Evolutionary conservation across 148 eudicot species (phyloP), one percentile per base, ranked within the genome.

Genomic region (Camellia granthamiana): DNA sequence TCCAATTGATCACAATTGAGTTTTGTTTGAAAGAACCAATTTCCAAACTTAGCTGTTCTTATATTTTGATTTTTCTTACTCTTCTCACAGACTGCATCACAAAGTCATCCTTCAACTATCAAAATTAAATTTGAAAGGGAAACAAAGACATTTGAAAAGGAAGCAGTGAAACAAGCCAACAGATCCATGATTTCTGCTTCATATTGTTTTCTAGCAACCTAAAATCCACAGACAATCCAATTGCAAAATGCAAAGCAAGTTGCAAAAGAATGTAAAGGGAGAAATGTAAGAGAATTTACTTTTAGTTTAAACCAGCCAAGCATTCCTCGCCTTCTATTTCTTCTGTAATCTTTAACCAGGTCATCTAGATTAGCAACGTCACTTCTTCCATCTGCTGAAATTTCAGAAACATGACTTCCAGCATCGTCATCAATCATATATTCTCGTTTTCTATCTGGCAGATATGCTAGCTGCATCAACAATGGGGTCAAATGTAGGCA

Each of bases 301-400:
- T 84, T 86, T 18, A 86, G 63, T 75, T 84, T 86, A 77, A 86
- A 86, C 88, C 88, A 86, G 52, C 82, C 84, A 70, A 86, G 86
- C 86, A 86, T 86, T 64, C 88, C 88, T 56, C 81, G 77, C 84
- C 78, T 79, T 18, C 84, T 78, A 81, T 81, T 86, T 62, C 63
- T 84, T 81, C 69, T 86, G 86, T 83, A 86, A 71, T 84, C 88
- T 60, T 69, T 81, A 54, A 86, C 84, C 62, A 83, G 52, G 59
- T 86, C 88, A 76, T 86, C 88, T 66, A 86, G 79, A 76, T 81
- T 79, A 5, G 73, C 41, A 16, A 2, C 54, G 62, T 76, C 84
- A 70, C 77, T 65, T 69, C 72, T 83, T 60, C 86, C 86, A 72
- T 78, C 80, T 3, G 38, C 68, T 51, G 84, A 84, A 78, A 76